Base-by-base conservation (phyloP, 139 green algal species). In the Edaphochlamys debaryana region DNA sequence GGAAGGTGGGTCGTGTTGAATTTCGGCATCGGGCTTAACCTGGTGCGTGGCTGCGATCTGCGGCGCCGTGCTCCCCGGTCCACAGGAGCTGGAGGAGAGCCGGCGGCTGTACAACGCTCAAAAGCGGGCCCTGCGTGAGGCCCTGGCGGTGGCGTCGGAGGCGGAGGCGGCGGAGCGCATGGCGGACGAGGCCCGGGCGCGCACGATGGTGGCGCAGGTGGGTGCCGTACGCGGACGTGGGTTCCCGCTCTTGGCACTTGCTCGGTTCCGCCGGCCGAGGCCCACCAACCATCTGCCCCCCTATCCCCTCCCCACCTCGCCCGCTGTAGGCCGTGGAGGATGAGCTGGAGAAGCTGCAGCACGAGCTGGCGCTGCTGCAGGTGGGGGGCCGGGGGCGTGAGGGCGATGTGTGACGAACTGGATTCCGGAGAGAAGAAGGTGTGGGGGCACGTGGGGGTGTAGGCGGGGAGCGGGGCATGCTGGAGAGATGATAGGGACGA, bases 101-200 rank as follows among this genome's bases (percentile, higher is more conserved):
- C 69, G 79, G n/a, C 71, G 86, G 27, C 54, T 91, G 70, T 89
- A 79, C 67, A 71, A 58, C 29, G 74, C 76, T 1, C 89, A 93
- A 72, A 93, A 93, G 81, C 86, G 89, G n/a, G 89, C 89, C 0
- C 85, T 93, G 50, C 72, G 77, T 29, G 89, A 93, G 77, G 89
- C 89, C 1, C 41, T 90, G 36, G 72, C 88, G 67, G 86, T 79
- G 38, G 89, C 79, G 34, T 71, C 86, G 36, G 89, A 93, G 86
- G 84, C 72, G 22, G 87, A 93, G 56, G 85, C 85, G 29, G 71
- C n/a, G 15, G 73, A 87, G 60, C 37, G 60, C 0, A 73, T 79
- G 45, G 73, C 60, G 27, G 73, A 85, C 32, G 87, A 91, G 68
- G 79, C 67, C 30, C 78, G 29, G 19, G 76, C 76, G 17, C 78